phyloP scores from a whole-genome alignment of 345 rosid genomes.

The Citrus glauca region DNA sequence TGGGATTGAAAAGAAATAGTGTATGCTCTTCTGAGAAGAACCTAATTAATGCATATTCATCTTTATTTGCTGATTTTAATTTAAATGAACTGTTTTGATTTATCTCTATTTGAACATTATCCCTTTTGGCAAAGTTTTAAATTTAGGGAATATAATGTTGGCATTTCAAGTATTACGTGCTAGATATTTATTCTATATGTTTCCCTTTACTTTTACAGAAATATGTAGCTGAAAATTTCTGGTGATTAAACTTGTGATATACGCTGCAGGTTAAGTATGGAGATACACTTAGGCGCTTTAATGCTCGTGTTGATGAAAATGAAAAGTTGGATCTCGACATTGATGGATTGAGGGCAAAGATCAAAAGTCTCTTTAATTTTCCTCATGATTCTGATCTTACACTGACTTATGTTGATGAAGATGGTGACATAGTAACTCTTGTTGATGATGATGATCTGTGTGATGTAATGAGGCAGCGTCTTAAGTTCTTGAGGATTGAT shows the following conservation, averaged over 20 bases:
- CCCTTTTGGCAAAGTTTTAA: not conserved
- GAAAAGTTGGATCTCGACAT: constrained; percentile 69
- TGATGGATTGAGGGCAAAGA: constrained; percentile 56
- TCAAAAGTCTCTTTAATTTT: constrained; percentile 52
- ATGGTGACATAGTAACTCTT: constrained; percentile 79
- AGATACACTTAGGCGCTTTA: constrained; percentile 79
- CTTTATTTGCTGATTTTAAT: not conserved
- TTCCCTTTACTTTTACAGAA: not conserved
- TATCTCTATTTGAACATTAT: not conserved
- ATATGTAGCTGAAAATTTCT: not conserved
- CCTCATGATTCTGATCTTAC: constrained; percentile 47
- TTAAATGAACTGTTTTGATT: not conserved
- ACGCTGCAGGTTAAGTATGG: constrained; percentile 63
- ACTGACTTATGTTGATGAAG: constrained; percentile 84
- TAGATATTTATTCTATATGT: not conserved
- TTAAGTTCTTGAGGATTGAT: constrained; percentile 67
- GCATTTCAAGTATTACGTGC: not conserved
- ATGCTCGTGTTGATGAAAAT: constrained; percentile 42
- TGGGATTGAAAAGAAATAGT: not conserved
- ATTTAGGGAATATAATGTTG: not conserved
- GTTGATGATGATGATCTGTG: constrained; percentile 68
- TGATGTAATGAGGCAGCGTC: constrained; percentile 66
- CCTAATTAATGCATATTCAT: not conserved
- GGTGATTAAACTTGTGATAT: not conserved
- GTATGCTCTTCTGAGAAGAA: not conserved